Percentiles rank a stretch among this genome's conserved stretches.
Conservation (phyloP, 495 filamentous ascomycete genomes). For the Aspergillus cristatus region DNA sequence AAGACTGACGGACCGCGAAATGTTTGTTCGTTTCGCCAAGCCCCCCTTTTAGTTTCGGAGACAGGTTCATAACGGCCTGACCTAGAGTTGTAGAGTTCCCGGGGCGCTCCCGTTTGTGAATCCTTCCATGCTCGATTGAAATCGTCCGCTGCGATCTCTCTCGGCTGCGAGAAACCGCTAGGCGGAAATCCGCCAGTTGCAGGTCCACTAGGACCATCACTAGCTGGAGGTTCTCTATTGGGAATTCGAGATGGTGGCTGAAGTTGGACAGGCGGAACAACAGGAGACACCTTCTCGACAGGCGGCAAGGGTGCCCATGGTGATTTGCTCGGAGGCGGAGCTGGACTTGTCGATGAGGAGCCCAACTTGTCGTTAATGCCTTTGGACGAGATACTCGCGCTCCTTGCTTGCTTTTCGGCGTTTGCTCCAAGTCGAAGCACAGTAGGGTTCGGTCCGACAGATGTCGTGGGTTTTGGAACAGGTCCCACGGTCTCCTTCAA, state of each 20-base stretch:
- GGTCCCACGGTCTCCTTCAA: constrained; percentile 23
- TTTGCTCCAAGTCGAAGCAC: constrained; percentile 44
- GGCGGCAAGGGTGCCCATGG: constrained; percentile 85
- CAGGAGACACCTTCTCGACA: constrained; percentile 68
- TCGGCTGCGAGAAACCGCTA: constrained; percentile 26
- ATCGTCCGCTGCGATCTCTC: constrained; percentile 90
- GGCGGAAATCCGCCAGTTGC: constrained; percentile 13
- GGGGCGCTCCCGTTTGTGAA: constrained; percentile 47
- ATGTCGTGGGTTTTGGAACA: constrained; percentile 37
- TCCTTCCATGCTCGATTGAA: constrained; percentile 86
- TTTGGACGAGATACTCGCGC: constrained; percentile 50
- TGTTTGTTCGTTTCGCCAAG: constrained; percentile 56
- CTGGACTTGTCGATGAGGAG: constrained; percentile 69
- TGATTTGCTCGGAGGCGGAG: constrained; percentile 69
- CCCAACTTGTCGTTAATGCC: constrained; percentile 67
- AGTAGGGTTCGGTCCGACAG: constrained; percentile 44
- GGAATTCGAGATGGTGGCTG: constrained; percentile 18
- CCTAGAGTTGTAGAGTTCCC: constrained; percentile 87
- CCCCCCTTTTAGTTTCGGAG: constrained; percentile 58
- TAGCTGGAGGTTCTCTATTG: constrained; percentile 23
- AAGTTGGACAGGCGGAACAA: constrained; percentile 39
- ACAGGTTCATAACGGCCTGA: constrained; percentile 93
- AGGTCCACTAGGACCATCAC: constrained; percentile 22
- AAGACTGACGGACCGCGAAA: constrained; percentile 69
- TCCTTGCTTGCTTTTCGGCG: constrained; percentile 42